Base-by-base conservation (phyloP, 306 rosid species). In the Malus fusca region DNA sequence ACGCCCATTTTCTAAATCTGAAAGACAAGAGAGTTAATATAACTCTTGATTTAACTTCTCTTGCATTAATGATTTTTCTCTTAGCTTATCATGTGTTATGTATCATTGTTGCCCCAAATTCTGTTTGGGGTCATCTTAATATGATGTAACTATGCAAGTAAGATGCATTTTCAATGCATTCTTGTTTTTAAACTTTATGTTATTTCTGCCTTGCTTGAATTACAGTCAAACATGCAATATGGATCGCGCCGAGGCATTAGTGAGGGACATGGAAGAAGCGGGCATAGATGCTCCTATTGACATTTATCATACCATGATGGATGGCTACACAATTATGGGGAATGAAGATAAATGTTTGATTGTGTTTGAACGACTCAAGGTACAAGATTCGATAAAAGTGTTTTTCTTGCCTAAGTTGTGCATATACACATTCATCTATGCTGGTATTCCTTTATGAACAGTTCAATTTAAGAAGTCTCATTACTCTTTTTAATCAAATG, bases 241-340 rank as follows among this genome's bases (percentile, higher is more conserved):
- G 96, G 86, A 83, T 78, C 85, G 77, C 72, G 97, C 98, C 30
- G 96, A 95, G 83, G 88, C 87, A 73, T 88, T 95, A 85, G 97
- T 95, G 80, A 88, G 92, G 88, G 96, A 95, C 79, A 95, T 95
- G 97, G 98, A 95, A 90, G 98, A 86, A 89, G 91, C 91, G 69
- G 98, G 98, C 69, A 95, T 95, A 77, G 97, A 95, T 86, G 98
- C 96, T 80, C 87, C 92, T 28, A 85, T 92, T n/a, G 96, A 92
- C 81, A 92, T 95, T 82, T 95, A 95, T 85, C 96, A 95, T 71
- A 92, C 96, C 77, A 95, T 95, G 98, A 95, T 95, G 93, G 98
- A 92, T 83, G 98, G 97, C 70, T 95, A 95, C 88, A 92, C 96
- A 53, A 95, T 95, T 88, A 72, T 86, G 76, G 93, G 96, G 61